Evolutionary conservation across 108 stramenopile genomes (phyloP).

Genomic region (Asterionellopsis glacialis): DNA sequence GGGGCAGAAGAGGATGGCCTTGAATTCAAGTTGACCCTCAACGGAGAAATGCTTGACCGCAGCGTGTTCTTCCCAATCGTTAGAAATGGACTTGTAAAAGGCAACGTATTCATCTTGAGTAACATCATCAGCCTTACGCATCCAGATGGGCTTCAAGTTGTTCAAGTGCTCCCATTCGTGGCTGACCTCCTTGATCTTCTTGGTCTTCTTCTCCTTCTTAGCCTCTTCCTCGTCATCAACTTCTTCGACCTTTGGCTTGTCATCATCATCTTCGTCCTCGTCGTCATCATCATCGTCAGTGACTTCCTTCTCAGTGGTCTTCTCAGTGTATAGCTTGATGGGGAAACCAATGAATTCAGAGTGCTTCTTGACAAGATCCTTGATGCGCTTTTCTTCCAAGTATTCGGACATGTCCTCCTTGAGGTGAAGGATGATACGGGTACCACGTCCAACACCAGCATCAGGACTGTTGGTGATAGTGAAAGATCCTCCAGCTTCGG

Average conservation of each 20-base stretch:
- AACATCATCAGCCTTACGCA: conserved; percentile 99
- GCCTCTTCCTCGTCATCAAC: conserved; percentile 95
- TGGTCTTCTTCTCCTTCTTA: conserved; percentile 98
- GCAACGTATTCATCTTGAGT: conserved; percentile 98
- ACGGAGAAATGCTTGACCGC: conserved; percentile 99
- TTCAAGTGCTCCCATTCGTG: conserved; percentile 99
- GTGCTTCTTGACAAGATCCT: conserved; percentile 99
- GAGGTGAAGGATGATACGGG: conserved; percentile 96
- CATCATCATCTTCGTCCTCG: conserved; percentile 84
- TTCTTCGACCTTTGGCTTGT: conserved; percentile 94
- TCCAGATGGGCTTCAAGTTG: conserved; percentile 99
- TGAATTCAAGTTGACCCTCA: conserved; percentile 99
- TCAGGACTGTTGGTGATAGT: conserved; percentile 81
- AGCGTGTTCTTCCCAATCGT: conserved; percentile 99
- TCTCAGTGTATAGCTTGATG: conserved; percentile 99
- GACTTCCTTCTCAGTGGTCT: conserved; percentile 99
- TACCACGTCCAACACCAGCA: conserved; percentile 89
- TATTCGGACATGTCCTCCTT: conserved; percentile 99
- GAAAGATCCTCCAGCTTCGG: conserved; percentile 98
- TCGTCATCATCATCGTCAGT: conserved; percentile 98
- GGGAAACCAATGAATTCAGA: conserved; percentile 99
- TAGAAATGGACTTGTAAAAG: conserved; percentile 99
- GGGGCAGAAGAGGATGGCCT: conserved; percentile 97
- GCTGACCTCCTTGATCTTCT: conserved; percentile 99
- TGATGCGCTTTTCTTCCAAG: conserved; percentile 96